Conservation (phyloP, 2,329 filamentous ascomycete genomes). For the Penicillium sp. region DNA sequence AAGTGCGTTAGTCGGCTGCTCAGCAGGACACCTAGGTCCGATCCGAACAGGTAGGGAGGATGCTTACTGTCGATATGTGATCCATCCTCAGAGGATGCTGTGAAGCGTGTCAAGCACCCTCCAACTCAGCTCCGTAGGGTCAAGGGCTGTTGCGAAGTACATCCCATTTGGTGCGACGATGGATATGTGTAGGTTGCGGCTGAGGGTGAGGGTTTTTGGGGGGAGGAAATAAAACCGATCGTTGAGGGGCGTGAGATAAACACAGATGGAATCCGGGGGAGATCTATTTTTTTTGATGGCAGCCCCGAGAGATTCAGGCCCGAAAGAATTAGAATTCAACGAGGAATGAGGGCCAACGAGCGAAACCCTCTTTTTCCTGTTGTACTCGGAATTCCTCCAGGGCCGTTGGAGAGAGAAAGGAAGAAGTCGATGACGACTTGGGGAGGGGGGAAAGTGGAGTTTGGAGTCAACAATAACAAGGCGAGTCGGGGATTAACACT, state of each 20-base stretch:
- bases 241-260: slow-evolving; percentile 1
- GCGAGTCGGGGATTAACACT: slow-evolving; percentile 20
- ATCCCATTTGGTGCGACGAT: slow-evolving; percentile 34
- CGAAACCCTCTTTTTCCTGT: neutral
- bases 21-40: neutral
- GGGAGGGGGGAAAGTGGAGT: slow-evolving; percentile 13
- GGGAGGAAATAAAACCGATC: slow-evolving; percentile 5
- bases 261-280: neutral
- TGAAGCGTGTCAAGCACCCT: slow-evolving; percentile 35
- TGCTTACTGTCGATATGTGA: slow-evolving; percentile 45
- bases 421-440: slow-evolving; percentile 8
- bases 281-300: neutral
- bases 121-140: slow-evolving; percentile 37
- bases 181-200: neutral
- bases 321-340: slow-evolving; percentile 6
- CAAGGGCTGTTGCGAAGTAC: slow-evolving; percentile 34
- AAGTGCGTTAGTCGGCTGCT: slow-evolving; percentile 10
- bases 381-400: slow-evolving; percentile 1
- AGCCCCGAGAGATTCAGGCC: neutral
- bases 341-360: slow-evolving; percentile 21
- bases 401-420: slow-evolving; percentile 10
- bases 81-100: slow-evolving; percentile 39
- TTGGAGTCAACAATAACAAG: slow-evolving; percentile 24
- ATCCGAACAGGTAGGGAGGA: neutral
- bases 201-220: slow-evolving; percentile 2